Evolutionary conservation across 257 asterid species (phyloP).

Genomic region (Solanum neorickii): DNA sequence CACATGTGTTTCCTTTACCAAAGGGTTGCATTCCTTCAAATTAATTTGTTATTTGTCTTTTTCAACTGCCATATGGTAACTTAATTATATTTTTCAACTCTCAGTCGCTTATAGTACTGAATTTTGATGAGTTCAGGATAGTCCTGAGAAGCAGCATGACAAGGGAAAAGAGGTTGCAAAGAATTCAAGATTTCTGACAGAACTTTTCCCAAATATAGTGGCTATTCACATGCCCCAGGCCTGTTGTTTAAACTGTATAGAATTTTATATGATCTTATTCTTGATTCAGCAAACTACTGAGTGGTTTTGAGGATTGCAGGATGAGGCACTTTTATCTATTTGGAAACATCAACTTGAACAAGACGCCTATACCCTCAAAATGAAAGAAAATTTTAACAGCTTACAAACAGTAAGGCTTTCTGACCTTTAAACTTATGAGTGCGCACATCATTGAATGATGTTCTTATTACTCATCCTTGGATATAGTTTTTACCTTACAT

Average conservation of each 20-base stretch:
- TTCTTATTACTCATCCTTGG: too few relatives aligned
- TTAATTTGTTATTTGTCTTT: neutral
- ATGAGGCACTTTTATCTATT: conserved; percentile 55
- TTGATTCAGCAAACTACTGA: neutral
- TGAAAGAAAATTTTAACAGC: conserved; percentile 55
- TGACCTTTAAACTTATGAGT: neutral
- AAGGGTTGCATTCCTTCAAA: neutral
- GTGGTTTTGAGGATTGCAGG: conserved; percentile 31
- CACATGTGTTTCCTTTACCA: neutral
- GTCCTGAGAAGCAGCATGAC: conserved; percentile 66
- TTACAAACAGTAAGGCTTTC: conserved; percentile 50
- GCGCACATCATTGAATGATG: too few relatives aligned
- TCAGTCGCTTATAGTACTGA: neutral
- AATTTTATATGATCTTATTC: neutral
- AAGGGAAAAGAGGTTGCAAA: conserved; percentile 62
- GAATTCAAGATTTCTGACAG: conserved; percentile 55
- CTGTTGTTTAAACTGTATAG: conserved; percentile 2
- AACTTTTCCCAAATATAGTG: conserved; percentile 81
- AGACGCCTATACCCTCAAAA: conserved; percentile 64
- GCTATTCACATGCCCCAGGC: conserved; percentile 84
- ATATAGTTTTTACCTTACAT: too few relatives aligned
- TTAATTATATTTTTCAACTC: neutral
- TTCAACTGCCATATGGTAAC: too few relatives aligned
- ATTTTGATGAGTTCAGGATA: conserved; percentile 41
- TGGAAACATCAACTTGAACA: conserved; percentile 80